phyloP scores from a whole-genome alignment of 441 rosid species.

The Hypseocharis bilobata region DNA sequence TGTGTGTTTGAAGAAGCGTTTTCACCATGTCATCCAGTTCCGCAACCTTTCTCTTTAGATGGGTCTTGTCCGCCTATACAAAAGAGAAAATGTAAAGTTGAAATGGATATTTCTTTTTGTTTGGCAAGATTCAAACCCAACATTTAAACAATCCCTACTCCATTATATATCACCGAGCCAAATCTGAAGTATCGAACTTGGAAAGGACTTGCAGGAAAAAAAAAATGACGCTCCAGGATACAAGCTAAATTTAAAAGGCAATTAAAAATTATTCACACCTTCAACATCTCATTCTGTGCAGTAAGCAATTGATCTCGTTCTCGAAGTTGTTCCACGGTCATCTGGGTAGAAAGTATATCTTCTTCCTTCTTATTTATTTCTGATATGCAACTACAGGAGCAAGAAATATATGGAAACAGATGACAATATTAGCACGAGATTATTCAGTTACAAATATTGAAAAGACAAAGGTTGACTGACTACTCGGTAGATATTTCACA shows the following conservation, averaged over 20 bases:
- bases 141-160: background rate
- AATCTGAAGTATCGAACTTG: too few species aligned
- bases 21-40: conserved; percentile 63
- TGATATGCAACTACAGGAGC: conserved; percentile 40
- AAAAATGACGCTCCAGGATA: too few species aligned
- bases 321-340: conserved; percentile 58
- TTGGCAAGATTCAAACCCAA: background rate
- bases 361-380: conserved; percentile 53
- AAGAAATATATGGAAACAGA: background rate
- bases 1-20: conserved; percentile 33
- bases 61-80: conserved; percentile 61
- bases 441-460: background rate
- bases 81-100: background rate
- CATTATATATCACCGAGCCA: background rate
- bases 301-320: conserved; percentile 72
- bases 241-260: background rate
- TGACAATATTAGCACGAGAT: background rate
- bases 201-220: too few species aligned
- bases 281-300: conserved; percentile 75
- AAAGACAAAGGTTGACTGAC: too few species aligned
- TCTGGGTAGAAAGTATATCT: conserved; percentile 52
- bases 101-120: background rate
- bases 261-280: conserved; percentile 32
- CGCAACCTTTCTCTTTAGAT: conserved; percentile 50
- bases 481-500: too few species aligned